Evolutionary conservation across 805 yeast genomes (phyloP), one percentile per base, ranked within the genome.

Genomic region (Yueomyces sp.): DNA sequence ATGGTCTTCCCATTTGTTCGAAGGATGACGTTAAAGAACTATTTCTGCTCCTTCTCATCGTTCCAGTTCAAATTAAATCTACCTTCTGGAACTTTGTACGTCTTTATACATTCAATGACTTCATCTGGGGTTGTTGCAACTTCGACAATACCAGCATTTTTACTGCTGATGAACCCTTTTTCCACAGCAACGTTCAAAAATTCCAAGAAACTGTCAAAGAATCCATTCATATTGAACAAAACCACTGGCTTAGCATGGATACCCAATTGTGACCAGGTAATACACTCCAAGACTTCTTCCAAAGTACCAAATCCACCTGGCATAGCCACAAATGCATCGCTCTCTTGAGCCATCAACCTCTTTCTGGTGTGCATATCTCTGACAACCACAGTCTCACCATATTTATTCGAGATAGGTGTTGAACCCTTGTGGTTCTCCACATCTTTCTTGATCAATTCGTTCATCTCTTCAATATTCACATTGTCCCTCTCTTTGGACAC

Each of bases 281-380:
- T 81, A 44, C 85, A 81, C 66, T 86, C 95, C 80, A 85, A 79
- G 48, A 86, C 69, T 64, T 86, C 95, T 63, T 86, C 95, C 57
- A 85, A 64, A 5, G 94, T 85, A 42, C 95, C 95, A 59, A 78
- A 85, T 2, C 95, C 95, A 49, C 95, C 95, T 11, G 95, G 95
- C 66, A 86, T 70, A 0, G 95, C 94, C 39, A 86, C 75, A 62
- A 86, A 86, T 0, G 90, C 94, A 51, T 77, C 77, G n/a, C 90
- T 80, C 60, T 82, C 88, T 55, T 74, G 72, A 30, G 87, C 94
- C 95, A 86, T 86, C 68, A 82, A 53, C 59, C 79, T 72, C 68
- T 86, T 86, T 59, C 95, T 73, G 3, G 92, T 81, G 64, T 86
- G 95, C 95, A 86, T 86, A 56, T 85, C 94, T 43, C 74, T 70